These are phyloP conservation scores for Fusarium setosum DNA, from an alignment of 2,329 filamentous ascomycete genomes.

Conservation along the genomic window DNA sequence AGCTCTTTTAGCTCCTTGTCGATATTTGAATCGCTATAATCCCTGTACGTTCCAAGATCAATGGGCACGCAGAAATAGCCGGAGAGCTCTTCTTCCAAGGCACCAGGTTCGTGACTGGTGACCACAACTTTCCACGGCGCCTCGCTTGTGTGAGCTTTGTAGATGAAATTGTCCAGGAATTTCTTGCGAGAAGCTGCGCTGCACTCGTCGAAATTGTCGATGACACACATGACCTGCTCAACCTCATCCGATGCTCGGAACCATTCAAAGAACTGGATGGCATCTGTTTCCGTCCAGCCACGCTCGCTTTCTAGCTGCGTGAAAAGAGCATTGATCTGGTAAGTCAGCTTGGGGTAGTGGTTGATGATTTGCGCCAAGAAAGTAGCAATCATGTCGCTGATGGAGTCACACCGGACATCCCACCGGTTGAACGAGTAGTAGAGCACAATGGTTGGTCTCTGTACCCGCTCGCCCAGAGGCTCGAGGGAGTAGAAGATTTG, in stretches of 20 bases:
- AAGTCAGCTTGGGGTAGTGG: background rate
- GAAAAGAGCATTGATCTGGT: background rate
- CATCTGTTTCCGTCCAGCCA: conserved; percentile 7
- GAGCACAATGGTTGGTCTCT: background rate
- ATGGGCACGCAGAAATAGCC: background rate
- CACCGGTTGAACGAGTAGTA: conserved; percentile 9
- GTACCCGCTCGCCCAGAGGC: rapidly evolving
- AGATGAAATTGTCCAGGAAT: background rate
- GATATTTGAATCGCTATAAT: background rate
- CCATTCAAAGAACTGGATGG: conserved; percentile 7
- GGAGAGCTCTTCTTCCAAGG: background rate
- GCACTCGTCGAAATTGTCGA: conserved; percentile 3
- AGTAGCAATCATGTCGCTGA: conserved; percentile 8
- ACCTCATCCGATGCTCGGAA: background rate
- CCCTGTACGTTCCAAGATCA: background rate
- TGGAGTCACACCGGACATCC: conserved; percentile 7
- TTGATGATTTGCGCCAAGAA: conserved; percentile 3
- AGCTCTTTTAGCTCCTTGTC: background rate
- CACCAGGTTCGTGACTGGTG: background rate
- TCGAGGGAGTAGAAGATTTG: background rate
- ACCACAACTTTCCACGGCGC: background rate
- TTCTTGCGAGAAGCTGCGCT: background rate
- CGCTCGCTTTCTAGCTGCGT: background rate
- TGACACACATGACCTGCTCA: background rate
- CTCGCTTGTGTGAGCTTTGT: background rate